A percentile compares a stretch with the other conserved stretches of the same genome.
These are phyloP conservation scores for Vanilla planifolia DNA, from an alignment of 106 monocot genomes.

Conservation along the genomic window DNA sequence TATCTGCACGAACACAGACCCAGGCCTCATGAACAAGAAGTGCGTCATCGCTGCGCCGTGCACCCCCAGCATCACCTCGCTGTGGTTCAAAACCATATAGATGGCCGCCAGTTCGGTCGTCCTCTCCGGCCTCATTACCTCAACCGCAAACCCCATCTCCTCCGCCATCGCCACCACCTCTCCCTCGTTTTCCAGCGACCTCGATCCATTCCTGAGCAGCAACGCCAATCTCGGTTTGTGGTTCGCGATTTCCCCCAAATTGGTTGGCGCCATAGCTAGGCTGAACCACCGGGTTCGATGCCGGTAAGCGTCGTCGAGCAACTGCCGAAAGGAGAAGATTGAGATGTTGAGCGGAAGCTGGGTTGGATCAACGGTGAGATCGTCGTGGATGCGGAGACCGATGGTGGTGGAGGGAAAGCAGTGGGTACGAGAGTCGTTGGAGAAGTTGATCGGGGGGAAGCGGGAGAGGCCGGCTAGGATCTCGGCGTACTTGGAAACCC, in stretches of 20 bases:
- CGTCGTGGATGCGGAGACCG: constrained; percentile 58
- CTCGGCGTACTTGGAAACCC: constrained; percentile 45
- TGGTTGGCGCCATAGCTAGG: not conserved
- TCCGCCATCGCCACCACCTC: constrained; percentile 35
- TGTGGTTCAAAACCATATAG: constrained; percentile 46
- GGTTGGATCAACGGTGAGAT: constrained; percentile 31
- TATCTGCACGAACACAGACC: constrained; percentile 59
- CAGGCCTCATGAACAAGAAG: constrained; percentile 68
- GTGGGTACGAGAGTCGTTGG: constrained; percentile 33
- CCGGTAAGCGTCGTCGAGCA: constrained; percentile 47
- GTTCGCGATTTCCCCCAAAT: no score
- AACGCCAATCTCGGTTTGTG: constrained; percentile 46
- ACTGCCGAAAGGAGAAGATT: constrained; percentile 27
- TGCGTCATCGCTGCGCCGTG: constrained; percentile 86
- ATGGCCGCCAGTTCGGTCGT: constrained; percentile 59
- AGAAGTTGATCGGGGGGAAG: constrained; percentile 29
- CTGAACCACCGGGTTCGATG: constrained; percentile 15
- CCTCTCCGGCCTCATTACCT: constrained; percentile 34
- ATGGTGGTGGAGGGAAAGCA: constrained; percentile 55
- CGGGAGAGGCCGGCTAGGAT: constrained; percentile 45
- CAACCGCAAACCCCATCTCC: constrained; percentile 42
- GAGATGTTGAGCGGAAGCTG: constrained; percentile 19
- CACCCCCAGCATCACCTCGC: constrained; percentile 69
- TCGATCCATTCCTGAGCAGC: constrained; percentile 56
- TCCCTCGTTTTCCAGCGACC: constrained; percentile 58